Base-by-base conservation (phyloP, 306 rosid species). In the Cicer arietinum region DNA sequence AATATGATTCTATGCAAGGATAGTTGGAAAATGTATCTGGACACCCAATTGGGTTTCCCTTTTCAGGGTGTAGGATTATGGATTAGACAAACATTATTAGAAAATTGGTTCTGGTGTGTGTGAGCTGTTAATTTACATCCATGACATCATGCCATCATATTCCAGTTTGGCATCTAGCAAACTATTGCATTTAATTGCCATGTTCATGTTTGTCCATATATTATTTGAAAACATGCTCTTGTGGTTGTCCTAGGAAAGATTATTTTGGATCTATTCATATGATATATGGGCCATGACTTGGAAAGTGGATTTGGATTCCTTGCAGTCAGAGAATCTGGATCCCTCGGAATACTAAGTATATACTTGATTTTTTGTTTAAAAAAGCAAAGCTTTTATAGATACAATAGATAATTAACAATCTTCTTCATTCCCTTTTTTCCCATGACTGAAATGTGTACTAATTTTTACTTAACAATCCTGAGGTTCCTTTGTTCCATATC, bases 241-340 rank as follows among this genome's bases (percentile, higher is more conserved):
- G 37, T 71, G 46, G 45, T 57, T 71, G 78, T 71, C 71, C 8
- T 17, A 53, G 18, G 56, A 62, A 69, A 68, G 54, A 50, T 69
- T 81, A 60, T 69, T 53, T 67, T 67, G 76, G 46, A 57, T 69
- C 37, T 69, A 17, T 60, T 78, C 64, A 59, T 46, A 48, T 69
- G 56, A 40, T 65, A 78, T 60, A n/a, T 58, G 70, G 76, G 70
- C 22, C 41, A 69, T 25, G 30, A 25, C 30, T 25, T 25, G 30
- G 3, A 25, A 25, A 25, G 30, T 25, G 30, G 30, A 25, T 25
- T 25, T 25, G 30, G 30, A 25, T 25, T 25, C 30, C 3, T 25
- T 25, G 30, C 30, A 25, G 30, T 25, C 3, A 0, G 30, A 25
- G 30, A 25, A 25, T 25, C 30, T 39, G 70, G 40, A 69, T 25